Percentiles rank a stretch among this genome's conserved stretches.
phyloP scores from a whole-genome alignment of 176 grass and related monocot species.

The Lolium multiflorum region DNA sequence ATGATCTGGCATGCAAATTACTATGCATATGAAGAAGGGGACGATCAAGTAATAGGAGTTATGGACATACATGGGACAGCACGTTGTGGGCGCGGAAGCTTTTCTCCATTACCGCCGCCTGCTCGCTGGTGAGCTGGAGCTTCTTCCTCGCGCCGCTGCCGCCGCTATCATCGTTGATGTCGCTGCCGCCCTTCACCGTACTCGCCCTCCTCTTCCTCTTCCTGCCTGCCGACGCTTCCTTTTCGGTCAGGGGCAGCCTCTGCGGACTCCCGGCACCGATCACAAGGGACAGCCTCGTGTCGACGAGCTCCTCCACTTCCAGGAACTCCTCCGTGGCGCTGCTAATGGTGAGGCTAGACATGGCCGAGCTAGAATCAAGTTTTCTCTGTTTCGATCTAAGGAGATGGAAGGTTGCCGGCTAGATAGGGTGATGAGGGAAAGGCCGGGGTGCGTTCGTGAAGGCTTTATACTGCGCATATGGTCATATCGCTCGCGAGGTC shows the following conservation, averaged over 20 bases:
- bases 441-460: too few relatives aligned
- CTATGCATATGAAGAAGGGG: neutral
- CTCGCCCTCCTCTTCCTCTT: neutral
- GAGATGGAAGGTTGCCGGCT: neutral
- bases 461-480: too few relatives aligned
- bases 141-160: constrained; percentile 49
- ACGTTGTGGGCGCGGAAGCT: constrained; percentile 59
- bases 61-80: constrained; percentile 45
- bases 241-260: too few relatives aligned
- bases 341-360: constrained; percentile 51
- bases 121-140: constrained; percentile 52
- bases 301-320: constrained; percentile 24
- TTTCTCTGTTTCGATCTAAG: neutral
- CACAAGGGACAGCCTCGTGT: constrained; percentile 38
- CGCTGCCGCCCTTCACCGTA: neutral
- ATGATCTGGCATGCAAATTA: too few relatives aligned
- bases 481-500: too few relatives aligned
- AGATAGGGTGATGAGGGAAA: neutral
- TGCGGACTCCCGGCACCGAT: too few relatives aligned
- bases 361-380: neutral
- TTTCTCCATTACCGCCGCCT: constrained; percentile 52
- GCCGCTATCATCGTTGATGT: neutral
- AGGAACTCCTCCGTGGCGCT: constrained; percentile 25
- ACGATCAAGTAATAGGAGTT: neutral
- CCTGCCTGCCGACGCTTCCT: too few relatives aligned